Conservation (phyloP, 495 filamentous ascomycete species). For the Podospora comata region DNA sequence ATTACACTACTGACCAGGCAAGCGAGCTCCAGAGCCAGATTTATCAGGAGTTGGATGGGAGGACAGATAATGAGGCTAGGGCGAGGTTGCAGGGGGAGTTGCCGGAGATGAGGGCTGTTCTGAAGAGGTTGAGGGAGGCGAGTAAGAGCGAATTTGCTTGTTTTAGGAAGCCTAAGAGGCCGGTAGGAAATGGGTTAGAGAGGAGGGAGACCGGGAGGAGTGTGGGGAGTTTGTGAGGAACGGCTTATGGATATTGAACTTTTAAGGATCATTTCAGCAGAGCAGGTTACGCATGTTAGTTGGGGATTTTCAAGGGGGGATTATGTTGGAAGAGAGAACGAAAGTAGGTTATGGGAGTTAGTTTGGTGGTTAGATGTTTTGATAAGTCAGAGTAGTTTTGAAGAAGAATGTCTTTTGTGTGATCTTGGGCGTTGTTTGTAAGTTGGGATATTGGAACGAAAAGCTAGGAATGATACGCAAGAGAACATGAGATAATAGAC, state of each 20-base stretch:
- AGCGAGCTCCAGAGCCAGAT: conserved; percentile 76
- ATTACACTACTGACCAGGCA: conserved; percentile 82
- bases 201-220: conserved; percentile 29
- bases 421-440: too few species aligned
- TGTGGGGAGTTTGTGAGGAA: conserved; percentile 16
- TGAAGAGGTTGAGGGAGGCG: conserved; percentile 79
- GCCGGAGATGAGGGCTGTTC: conserved; percentile 76
- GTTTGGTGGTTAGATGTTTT: neutral
- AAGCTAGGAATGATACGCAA: too few species aligned
- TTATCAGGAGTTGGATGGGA: conserved; percentile 80
- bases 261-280: neutral
- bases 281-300: neutral
- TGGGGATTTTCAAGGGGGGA: neutral
- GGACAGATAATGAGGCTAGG: conserved; percentile 82
- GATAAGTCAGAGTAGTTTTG: too few species aligned
- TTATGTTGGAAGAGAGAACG: neutral
- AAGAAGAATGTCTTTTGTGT: too few species aligned
- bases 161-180: conserved; percentile 56
- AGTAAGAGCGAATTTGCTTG: conserved; percentile 83
- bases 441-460: too few species aligned
- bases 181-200: conserved; percentile 13
- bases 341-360: neutral
- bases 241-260: neutral
- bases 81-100: conserved; percentile 77
- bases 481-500: too few species aligned